Conservation (phyloP, 495 filamentous ascomycete genomes). For the Paragyromitra xinjiangensis region DNA sequence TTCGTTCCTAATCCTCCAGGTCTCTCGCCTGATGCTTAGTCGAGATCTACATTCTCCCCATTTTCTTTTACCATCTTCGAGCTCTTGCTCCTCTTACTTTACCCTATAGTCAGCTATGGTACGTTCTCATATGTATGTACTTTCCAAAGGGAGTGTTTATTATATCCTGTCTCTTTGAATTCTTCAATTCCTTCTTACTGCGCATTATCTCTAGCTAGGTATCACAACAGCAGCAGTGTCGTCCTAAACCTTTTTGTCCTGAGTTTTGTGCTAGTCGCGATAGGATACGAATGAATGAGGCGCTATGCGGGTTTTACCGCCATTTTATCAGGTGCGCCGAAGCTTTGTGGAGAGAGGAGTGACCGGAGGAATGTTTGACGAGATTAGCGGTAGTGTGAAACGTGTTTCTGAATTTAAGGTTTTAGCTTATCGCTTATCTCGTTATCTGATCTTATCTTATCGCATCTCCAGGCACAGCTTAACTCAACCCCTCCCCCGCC, state of each 20-base stretch:
- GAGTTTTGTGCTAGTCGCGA: background rate
- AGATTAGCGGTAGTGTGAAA: background rate
- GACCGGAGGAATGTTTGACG: background rate
- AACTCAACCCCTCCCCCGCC: conserved; percentile 1
- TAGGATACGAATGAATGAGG: background rate
- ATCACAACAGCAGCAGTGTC: background rate
- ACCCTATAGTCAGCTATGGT: conserved; percentile 31
- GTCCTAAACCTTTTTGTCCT: background rate
- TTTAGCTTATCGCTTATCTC: conserved; percentile 28
- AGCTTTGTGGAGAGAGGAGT: background rate
- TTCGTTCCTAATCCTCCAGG: conserved; percentile 1
- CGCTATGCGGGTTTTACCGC: background rate
- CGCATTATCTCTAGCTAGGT: conserved; percentile 9
- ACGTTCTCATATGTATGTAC: conserved; percentile 36
- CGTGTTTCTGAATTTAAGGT: conserved; percentile 23
- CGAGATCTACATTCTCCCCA: conserved; percentile 32
- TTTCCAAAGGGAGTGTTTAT: conserved; percentile 34
- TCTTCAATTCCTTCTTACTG: background rate
- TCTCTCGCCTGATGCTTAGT: conserved; percentile 20
- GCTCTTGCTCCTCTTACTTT: conserved; percentile 26
- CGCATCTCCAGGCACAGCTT: background rate
- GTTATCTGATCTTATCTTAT: conserved; percentile 41
- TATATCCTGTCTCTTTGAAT: conserved; percentile 12
- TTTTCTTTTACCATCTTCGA: conserved; percentile 20
- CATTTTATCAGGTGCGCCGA: background rate